These are phyloP conservation scores for Agrostemma githago DNA, from an alignment of 148 eudicot genomes.

Conservation along the genomic window DNA sequence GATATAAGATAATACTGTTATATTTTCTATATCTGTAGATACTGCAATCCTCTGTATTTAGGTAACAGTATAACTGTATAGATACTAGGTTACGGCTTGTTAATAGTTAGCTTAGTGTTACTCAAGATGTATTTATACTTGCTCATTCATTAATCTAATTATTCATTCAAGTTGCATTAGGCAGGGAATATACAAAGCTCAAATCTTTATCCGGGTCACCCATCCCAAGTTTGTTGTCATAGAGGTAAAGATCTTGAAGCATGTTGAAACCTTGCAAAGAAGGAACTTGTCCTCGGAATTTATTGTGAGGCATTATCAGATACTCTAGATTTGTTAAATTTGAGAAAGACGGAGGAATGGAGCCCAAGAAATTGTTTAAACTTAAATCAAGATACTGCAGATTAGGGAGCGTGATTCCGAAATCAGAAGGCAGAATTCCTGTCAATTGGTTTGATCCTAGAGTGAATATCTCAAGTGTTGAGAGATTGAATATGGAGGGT, in stretches of 20 bases:
- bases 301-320: background rate
- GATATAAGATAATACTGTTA: no score
- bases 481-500: conserved; percentile 26
- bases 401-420: conserved; percentile 17
- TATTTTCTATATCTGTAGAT: no score
- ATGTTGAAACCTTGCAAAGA: conserved; percentile 10
- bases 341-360: conserved; percentile 10
- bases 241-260: conserved; percentile 7
- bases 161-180: conserved; percentile 33
- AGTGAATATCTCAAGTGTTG: background rate
- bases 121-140: no score
- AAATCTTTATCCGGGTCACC: conserved; percentile 22
- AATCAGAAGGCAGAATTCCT: conserved; percentile 26
- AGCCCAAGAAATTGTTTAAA: conserved; percentile 19
- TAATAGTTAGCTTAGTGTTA: no score
- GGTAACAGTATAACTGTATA: no score
- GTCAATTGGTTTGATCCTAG: conserved; percentile 17
- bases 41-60: no score
- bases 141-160: no score
- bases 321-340: conserved; percentile 4
- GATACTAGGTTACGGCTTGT: no score
- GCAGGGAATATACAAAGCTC: conserved; percentile 27
- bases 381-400: conserved; percentile 16
- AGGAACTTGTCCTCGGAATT: conserved; percentile 23
- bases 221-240: conserved; percentile 27